Evolutionary conservation across 441 rosid species (phyloP), one percentile per base, ranked within the genome.

Genomic region (Omphalea diandra): DNA sequence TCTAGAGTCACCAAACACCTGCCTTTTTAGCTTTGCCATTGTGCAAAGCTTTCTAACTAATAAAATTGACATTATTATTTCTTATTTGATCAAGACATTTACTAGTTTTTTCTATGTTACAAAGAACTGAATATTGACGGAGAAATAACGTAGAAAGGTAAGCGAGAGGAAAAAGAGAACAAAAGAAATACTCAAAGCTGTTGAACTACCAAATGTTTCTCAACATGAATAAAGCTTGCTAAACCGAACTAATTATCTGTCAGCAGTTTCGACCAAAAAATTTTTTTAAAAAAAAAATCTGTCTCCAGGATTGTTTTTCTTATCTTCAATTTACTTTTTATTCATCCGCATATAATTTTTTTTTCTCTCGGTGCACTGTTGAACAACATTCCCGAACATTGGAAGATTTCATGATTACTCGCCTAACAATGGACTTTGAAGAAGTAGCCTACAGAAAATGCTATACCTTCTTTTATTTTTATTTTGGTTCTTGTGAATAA

Each of bases 301-400:
- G n/a, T n/a, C n/a, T n/a, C n/a, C n/a, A n/a, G 35, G 52, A 26
- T 4, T 29, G 65, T 7, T 57, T 53, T 18, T 62, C 26, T 24
- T 11, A 36, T 27, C 22, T 27, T 50, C 22, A n/a, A 18, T 27
- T 18, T 4, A 4, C 5, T 33, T 36, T 11, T 11, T 59, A 3
- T 1, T 0, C 14, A 9, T n/a, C n/a, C n/a, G 11, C 8, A 43
- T 35, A 24, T 44, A 26, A n/a, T n/a, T n/a, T 24, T 31, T 24
- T 62, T 68, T 40, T 67, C 65, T 75, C 68, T 68, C 63, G 71
- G 58, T 41, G 27, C 50, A 57, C 69, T 36, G 70, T 74, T 78
- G 56, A 78, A 71, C 78, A 78, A 63, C 67, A 52, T 58, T 63
- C 71, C 72, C 62, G 63, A 63, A 63, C 63, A 74, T 67, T 56